phyloP scores from a whole-genome alignment of 225 moss, liverwort and hornwort species.

The Physcomitrium patens region DNA sequence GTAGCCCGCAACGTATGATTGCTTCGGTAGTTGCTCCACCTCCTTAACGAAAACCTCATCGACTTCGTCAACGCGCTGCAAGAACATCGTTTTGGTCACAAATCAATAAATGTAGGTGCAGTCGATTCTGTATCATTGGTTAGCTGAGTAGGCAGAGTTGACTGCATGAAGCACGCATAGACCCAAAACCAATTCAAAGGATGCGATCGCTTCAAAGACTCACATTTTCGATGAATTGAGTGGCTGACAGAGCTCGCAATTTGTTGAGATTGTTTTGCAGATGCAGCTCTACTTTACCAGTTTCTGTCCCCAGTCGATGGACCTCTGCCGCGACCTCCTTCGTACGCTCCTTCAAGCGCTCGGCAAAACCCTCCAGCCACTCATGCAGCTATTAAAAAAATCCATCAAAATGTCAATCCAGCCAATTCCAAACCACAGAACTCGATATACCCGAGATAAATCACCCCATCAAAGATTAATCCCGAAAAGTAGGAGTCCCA shows the following conservation, averaged over 20 bases:
- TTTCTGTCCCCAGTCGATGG: conserved; percentile 64
- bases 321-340: conserved; percentile 73
- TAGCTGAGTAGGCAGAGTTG: conserved; percentile 3
- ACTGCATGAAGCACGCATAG: conserved; percentile 3
- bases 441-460: no score
- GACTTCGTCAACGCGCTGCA: conserved; percentile 95
- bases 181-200: not conserved
- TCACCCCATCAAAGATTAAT: conserved; percentile 9
- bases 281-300: conserved; percentile 73
- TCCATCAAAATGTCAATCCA: conserved; percentile 16
- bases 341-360: conserved; percentile 69
- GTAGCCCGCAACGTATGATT: conserved; percentile 67
- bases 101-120: not conserved
- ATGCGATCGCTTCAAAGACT: conserved; percentile 29
- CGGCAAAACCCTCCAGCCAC: conserved; percentile 77
- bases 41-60: conserved; percentile 67
- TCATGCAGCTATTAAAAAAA: conserved; percentile 64
- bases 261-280: conserved; percentile 80
- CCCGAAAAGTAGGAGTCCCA: not conserved
- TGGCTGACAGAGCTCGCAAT: conserved; percentile 83
- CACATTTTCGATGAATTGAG: conserved; percentile 95
- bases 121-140: not conserved
- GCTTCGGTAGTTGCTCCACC: conserved; percentile 53
- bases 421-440: not conserved
- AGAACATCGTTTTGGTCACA: conserved; percentile 31